Evolutionary conservation across 2,329 filamentous ascomycete species (phyloP).

Genomic region (Phyllosticta ampelicida): DNA sequence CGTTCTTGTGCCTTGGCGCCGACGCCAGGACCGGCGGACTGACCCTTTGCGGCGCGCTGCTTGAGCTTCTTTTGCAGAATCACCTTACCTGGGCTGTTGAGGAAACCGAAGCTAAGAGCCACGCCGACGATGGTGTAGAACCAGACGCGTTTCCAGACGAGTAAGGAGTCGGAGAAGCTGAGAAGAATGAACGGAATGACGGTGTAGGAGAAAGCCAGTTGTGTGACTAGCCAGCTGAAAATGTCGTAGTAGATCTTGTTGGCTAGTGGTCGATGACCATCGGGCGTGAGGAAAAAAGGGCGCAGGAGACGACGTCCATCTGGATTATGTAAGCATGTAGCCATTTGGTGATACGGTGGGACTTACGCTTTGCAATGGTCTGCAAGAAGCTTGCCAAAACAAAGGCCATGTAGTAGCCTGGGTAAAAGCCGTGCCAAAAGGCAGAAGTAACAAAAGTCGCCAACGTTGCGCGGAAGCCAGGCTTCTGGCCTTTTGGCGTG

Average conservation of each 20-base stretch:
- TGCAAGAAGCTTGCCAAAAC: slow-evolving; percentile 84
- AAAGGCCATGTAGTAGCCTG: slow-evolving; percentile 89
- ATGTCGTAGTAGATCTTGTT: slow-evolving; percentile 82
- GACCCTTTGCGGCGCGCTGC: slow-evolving; percentile 20
- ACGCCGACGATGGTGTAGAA: slow-evolving; percentile 73
- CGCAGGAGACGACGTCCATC: slow-evolving; percentile 83
- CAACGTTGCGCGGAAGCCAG: slow-evolving; percentile 80
- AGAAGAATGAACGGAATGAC: slow-evolving; percentile 81
- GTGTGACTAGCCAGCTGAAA: slow-evolving; percentile 62
- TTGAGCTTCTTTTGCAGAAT: slow-evolving; percentile 29
- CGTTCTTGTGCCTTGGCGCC: slow-evolving; percentile 13
- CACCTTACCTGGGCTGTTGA: slow-evolving; percentile 65
- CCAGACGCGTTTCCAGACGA: slow-evolving; percentile 76
- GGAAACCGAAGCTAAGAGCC: slow-evolving; percentile 56
- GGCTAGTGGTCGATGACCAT: slow-evolving; percentile 45
- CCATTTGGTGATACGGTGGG: background rate
- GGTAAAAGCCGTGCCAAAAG: slow-evolving; percentile 97
- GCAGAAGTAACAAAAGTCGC: slow-evolving; percentile 91
- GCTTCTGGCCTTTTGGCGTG: slow-evolving; percentile 90
- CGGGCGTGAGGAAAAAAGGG: slow-evolving; percentile 80
- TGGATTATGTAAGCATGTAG: slow-evolving; percentile 27
- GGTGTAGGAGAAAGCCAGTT: slow-evolving; percentile 72
- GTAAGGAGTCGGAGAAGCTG: slow-evolving; percentile 55
- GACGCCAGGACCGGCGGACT: background rate
- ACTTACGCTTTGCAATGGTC: slow-evolving; percentile 84